phyloP scores from a whole-genome alignment of 2,329 filamentous ascomycete species.

The Daldinia sp. region DNA sequence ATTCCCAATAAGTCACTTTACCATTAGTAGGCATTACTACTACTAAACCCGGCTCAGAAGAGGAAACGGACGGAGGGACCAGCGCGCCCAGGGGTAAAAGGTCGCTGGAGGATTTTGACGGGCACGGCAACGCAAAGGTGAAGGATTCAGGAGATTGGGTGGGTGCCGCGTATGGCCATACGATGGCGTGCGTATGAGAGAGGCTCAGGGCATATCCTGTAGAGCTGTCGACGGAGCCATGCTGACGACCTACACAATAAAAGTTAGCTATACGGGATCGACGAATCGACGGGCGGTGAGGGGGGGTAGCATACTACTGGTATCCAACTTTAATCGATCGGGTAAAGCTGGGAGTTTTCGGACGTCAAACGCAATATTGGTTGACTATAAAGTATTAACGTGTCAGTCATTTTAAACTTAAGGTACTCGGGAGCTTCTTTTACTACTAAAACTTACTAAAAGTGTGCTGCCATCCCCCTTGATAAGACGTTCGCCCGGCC shows the following conservation, averaged over 20 bases:
- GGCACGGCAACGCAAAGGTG: slow-evolving; percentile 79
- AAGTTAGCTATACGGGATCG: slow-evolving; percentile 37
- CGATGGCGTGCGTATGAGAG: slow-evolving; percentile 81
- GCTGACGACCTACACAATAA: slow-evolving; percentile 62
- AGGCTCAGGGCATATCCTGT: slow-evolving; percentile 81
- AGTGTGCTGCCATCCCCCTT: slow-evolving; percentile 74
- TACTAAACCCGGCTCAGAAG: slow-evolving; percentile 84
- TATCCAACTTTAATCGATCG: slow-evolving; percentile 73
- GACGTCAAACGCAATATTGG: slow-evolving; percentile 84
- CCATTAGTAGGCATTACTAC: slow-evolving; percentile 85
- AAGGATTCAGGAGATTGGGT: slow-evolving; percentile 78
- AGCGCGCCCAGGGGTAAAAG: slow-evolving; percentile 84
- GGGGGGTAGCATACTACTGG: slow-evolving; percentile 62
- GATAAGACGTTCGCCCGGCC: slow-evolving; percentile 66
- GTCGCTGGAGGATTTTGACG: slow-evolving; percentile 71
- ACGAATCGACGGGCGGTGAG: background rate
- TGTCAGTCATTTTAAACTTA: slow-evolving; percentile 27
- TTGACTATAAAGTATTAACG: slow-evolving; percentile 65
- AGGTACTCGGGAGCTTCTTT: slow-evolving; percentile 1
- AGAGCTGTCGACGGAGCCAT: slow-evolving; percentile 70
- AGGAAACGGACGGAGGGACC: slow-evolving; percentile 78
- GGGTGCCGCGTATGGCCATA: slow-evolving; percentile 86
- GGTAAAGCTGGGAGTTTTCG: slow-evolving; percentile 86
- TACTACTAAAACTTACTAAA: slow-evolving; percentile 60
- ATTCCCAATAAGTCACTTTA: slow-evolving; percentile 94